phyloP scores from a whole-genome alignment of 2,329 filamentous ascomycete genomes.

The Talaromyces funiculosus region DNA sequence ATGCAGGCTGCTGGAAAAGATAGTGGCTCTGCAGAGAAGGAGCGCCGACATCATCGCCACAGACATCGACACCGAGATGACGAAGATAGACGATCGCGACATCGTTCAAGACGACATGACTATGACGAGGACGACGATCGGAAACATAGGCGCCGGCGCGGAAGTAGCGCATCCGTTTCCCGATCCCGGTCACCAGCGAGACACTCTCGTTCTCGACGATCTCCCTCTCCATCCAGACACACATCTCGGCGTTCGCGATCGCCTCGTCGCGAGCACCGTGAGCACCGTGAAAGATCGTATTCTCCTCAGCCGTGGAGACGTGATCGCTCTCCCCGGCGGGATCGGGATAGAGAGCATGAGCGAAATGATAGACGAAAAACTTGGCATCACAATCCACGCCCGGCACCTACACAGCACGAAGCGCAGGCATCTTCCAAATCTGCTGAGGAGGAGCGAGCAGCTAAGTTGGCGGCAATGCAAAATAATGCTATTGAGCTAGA shows the following conservation, averaged over 20 bases:
- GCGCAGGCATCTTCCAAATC: conserved; percentile 7
- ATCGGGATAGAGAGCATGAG: conserved; percentile 19
- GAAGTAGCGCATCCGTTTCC: conserved; percentile 18
- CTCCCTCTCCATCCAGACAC: conserved; percentile 28
- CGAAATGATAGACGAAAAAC: conserved; percentile 27
- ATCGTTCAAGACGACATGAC: conserved; percentile 16
- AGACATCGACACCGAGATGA: conserved; percentile 22
- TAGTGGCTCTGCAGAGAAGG: conserved; percentile 25
- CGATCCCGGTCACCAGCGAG: conserved; percentile 30
- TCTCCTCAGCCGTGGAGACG: conserved; percentile 20
- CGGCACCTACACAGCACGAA: conserved; percentile 14
- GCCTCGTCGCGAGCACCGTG: conserved; percentile 12
- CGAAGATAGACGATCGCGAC: conserved; percentile 17
- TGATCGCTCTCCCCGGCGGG: conserved; percentile 31
- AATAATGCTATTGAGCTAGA: conserved; percentile 63
- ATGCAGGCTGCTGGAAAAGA: conserved; percentile 48
- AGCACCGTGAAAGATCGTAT: conserved; percentile 20
- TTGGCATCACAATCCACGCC: conserved; percentile 24
- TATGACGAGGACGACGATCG: conserved; percentile 17
- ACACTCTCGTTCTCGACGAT: conserved; percentile 28
- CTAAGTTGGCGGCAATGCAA: conserved; percentile 67
- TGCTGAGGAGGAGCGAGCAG: conserved; percentile 53
- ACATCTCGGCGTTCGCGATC: conserved; percentile 15
- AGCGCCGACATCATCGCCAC: conserved; percentile 45
- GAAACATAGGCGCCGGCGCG: conserved; percentile 34